phyloP scores from a whole-genome alignment of 768 basidiomycete genomes.

The Dacryopinax primogenitus region DNA sequence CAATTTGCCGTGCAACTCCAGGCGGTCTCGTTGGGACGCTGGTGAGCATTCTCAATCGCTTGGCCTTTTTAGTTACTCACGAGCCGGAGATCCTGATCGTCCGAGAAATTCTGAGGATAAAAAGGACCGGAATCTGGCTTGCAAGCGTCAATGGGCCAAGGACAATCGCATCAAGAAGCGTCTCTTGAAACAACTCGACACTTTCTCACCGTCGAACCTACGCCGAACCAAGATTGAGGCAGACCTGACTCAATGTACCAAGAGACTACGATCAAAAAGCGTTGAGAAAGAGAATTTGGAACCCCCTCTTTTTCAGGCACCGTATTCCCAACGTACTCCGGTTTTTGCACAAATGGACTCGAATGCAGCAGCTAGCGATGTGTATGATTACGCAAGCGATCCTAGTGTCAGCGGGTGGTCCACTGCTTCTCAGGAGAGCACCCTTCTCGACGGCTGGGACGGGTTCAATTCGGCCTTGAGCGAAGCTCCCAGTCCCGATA shows the following conservation, averaged over 20 bases:
- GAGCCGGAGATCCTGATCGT: conserved; percentile 1
- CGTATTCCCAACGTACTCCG: neutral
- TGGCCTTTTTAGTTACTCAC: neutral
- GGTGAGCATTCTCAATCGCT: neutral
- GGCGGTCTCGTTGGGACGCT: neutral
- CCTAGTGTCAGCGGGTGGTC: neutral
- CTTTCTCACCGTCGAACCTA: neutral
- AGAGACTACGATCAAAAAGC: neutral
- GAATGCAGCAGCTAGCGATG: neutral
- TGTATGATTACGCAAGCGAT: neutral
- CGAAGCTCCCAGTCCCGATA: neutral
- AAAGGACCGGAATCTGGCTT: conserved; percentile 4
- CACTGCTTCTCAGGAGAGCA: neutral
- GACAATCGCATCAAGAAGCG: conserved; percentile 5
- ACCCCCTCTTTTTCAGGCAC: neutral
- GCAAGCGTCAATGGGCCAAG: conserved; percentile 7
- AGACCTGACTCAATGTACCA: neutral
- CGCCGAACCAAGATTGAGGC: neutral
- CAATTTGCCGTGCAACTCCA: neutral
- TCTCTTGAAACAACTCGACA: neutral
- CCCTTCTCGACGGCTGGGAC: neutral
- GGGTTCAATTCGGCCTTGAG: neutral
- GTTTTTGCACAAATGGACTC: neutral
- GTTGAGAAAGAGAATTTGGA: neutral
- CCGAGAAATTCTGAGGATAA: neutral